phyloP scores from a whole-genome alignment of 495 filamentous ascomycete genomes.

The Trypethelium eluteriae region DNA sequence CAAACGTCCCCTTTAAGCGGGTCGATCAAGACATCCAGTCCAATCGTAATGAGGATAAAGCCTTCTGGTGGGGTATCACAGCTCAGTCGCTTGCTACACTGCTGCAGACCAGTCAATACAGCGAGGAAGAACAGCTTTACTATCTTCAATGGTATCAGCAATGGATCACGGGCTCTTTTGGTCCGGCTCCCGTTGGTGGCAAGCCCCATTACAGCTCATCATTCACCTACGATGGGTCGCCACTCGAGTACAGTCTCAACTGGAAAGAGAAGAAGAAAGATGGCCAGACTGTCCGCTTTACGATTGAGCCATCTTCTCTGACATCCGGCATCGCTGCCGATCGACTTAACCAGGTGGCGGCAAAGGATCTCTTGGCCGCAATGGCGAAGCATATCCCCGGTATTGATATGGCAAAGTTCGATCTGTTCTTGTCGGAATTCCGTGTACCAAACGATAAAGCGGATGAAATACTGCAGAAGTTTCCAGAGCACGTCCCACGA shows the following conservation, averaged over 20 bases:
- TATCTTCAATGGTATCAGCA: neutral
- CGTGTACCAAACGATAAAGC: neutral
- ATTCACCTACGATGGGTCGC: neutral
- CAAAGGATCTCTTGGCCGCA: neutral
- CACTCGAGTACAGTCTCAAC: neutral
- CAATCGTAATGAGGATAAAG: neutral
- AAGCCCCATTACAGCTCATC: neutral
- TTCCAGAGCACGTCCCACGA: neutral
- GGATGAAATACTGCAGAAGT: neutral
- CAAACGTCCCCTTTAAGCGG: too few species aligned
- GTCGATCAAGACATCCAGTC: neutral
- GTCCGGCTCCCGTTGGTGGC: neutral
- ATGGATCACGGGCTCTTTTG: neutral
- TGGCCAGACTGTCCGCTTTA: neutral
- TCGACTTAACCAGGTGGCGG: neutral
- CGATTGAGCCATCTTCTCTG: neutral
- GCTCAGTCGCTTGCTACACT: neutral
- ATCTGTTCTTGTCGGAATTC: neutral
- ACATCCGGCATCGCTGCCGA: neutral
- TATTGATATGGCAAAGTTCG: neutral
- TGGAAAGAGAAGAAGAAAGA: neutral
- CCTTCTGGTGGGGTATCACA: neutral
- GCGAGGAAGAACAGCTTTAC: neutral
- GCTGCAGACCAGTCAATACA: neutral
- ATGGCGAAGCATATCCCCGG: neutral